Percentiles rank a stretch among this genome's conserved stretches.
Evolutionary conservation across 73 alveolate genomes (phyloP).

Genomic region (Blepharisma stoltei): DNA sequence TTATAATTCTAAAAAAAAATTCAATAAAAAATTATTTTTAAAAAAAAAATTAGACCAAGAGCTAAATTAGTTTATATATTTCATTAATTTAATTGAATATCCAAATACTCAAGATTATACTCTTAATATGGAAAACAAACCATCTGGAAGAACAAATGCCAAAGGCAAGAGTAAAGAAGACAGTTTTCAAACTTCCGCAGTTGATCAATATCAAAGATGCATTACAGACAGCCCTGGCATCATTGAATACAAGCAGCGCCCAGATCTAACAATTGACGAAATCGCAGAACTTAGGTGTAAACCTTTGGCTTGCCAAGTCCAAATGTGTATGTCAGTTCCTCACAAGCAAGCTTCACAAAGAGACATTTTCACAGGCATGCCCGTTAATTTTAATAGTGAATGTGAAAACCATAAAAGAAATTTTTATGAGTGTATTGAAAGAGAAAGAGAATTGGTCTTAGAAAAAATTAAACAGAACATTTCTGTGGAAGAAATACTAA

Average conservation of each 20-base stretch:
- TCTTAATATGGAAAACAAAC: no score
- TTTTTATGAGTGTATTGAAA: slow-evolving; percentile 4
- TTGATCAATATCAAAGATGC: slow-evolving; percentile 4
- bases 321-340: slow-evolving; percentile 14
- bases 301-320: slow-evolving; percentile 28
- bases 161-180: no score
- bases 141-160: no score
- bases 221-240: slow-evolving; percentile 16
- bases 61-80: no score
- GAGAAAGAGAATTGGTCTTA: not conserved
- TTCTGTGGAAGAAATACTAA: no score
- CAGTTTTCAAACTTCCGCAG: not conserved
- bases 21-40: no score
- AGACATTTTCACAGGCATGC: slow-evolving; percentile 10
- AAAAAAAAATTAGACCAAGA: no score
- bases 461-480: no score
- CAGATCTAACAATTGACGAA: slow-evolving; percentile 11
- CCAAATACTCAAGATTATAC: no score
- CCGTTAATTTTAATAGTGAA: not conserved
- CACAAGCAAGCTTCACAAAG: not conserved
- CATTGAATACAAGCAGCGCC: slow-evolving; percentile 1
- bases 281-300: slow-evolving; percentile 25
- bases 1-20: no score
- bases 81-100: no score
- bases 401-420: not conserved